Evolutionary conservation across 371 early-diverging fungal genomes (phyloP), one percentile per base, ranked within the genome.

Genomic region (Capillidium rhysosporum): DNA sequence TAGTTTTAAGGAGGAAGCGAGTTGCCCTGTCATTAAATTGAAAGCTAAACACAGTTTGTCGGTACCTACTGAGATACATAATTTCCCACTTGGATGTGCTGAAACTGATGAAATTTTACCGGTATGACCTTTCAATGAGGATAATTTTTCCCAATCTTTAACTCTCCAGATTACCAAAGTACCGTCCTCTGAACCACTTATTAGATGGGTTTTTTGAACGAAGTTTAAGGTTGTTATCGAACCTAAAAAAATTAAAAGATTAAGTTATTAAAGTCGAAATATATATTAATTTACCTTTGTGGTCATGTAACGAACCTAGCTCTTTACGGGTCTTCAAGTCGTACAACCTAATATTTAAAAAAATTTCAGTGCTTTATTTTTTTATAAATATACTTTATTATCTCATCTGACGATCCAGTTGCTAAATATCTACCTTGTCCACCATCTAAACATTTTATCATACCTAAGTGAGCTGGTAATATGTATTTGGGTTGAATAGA

Each of bases 401-500:
- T 73, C 67, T 97, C 98, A 64, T 97, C 98, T 5, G n/a, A n/a
- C n/a, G 92, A 86, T 14, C 98, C 98, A 0, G 98, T 89, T 1
- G 93, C 94, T 58, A 97, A 69, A 57, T 70, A 81, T 48, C 82
- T 71, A 16, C 79, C 76, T 48, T 16, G 5, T 25, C 84, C 80
- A 26, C 80, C 66, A 7, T 85, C 77, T 25, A 90, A 73, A 16
- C 88, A 71, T 56, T 88, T 89, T 65, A 97, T 90, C 62, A 81
- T 84, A 16, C 87, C 82, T 29, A 86, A 86, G 63, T 97, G 98
- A 8, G 96, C 85, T 7, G 96, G 88, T 55, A 92, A 88, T 58
- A 89, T 89, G 72, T 93, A 97, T 23, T 80, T 63, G 7, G 92
- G 89, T 28, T 72, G 69, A 38, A 92, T 55, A 34, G 59, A 9